phyloP scores from a whole-genome alignment of 164 flowering plant genomes.

The Tinospora cordifolia region DNA sequence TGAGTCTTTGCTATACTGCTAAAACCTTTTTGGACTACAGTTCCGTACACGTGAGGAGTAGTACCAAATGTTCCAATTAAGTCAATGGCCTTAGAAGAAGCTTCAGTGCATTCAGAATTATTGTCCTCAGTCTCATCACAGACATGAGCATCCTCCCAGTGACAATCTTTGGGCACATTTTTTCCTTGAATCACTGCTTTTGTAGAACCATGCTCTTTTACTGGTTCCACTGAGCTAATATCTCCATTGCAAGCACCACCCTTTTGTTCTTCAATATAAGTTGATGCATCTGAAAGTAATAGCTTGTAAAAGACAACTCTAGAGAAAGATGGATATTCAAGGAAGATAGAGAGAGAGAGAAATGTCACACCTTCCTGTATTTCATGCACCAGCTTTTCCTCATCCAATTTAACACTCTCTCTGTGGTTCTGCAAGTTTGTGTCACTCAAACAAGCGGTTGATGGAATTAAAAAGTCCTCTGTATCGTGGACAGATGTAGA shows the following conservation, averaged over 20 bases:
- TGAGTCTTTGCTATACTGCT: conserved; percentile 7
- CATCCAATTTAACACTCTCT: conserved; percentile 11
- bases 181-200: conserved; percentile 2
- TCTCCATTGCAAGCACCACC: conserved; percentile 12
- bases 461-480: conserved; percentile 28
- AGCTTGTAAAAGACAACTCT: not conserved
- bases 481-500: conserved; percentile 29
- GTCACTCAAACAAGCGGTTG: conserved; percentile 16
- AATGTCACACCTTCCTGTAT: conserved; percentile 28
- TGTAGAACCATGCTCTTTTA: conserved; percentile 10
- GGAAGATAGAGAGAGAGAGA: not conserved
- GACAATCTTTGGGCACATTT: conserved; percentile 15
- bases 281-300: conserved; percentile 7
- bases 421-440: conserved; percentile 18
- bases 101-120: conserved; percentile 16
- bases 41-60: not conserved
- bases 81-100: conserved; percentile 60
- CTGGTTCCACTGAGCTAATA: not conserved
- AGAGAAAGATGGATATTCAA: not conserved
- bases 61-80: conserved; percentile 64
- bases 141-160: conserved; percentile 18
- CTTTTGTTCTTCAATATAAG: conserved; percentile 14
- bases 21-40: conserved; percentile 5
- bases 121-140: conserved; percentile 20
- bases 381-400: conserved; percentile 15